These are phyloP conservation scores for Ophiocordyceps robertsii DNA, from an alignment of 2,329 filamentous ascomycete genomes.

Conservation along the genomic window DNA sequence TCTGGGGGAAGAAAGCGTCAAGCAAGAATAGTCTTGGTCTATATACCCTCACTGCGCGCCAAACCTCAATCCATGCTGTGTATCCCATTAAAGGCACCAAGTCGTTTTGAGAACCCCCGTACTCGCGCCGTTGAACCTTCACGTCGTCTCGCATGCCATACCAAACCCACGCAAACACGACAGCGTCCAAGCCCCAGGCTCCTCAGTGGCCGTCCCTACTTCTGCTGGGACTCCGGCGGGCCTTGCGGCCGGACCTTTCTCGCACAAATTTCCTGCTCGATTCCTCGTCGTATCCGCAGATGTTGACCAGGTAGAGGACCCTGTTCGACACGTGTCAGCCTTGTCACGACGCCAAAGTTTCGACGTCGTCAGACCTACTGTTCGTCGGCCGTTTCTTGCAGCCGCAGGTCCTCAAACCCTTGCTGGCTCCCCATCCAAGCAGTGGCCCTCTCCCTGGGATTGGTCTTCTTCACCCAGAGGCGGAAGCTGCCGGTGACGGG, in stretches of 20 bases:
- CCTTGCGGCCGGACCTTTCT: slow-evolving; percentile 20
- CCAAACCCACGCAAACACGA: background rate
- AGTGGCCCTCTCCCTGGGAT: slow-evolving; percentile 47
- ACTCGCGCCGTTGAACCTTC: background rate
- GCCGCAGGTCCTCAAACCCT: slow-evolving; percentile 59
- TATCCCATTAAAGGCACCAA: background rate
- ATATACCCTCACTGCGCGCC: background rate
- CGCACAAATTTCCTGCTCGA: slow-evolving; percentile 33
- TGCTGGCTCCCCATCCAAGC: slow-evolving; percentile 64
- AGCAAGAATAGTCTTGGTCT: background rate
- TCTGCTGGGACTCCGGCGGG: slow-evolving; percentile 11
- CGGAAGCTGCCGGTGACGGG: slow-evolving; percentile 80
- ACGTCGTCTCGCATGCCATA: background rate
- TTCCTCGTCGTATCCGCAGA: slow-evolving; percentile 40
- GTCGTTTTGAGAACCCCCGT: background rate
- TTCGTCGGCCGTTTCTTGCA: slow-evolving; percentile 54
- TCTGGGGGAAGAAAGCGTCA: background rate
- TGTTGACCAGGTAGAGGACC: slow-evolving; percentile 34
- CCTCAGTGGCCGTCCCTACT: background rate
- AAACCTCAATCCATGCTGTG: background rate
- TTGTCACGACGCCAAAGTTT: background rate
- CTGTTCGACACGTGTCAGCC: slow-evolving; percentile 19
- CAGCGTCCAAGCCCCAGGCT: background rate
- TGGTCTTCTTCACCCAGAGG: slow-evolving; percentile 72
- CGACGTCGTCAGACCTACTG: slow-evolving; percentile 49